Evolutionary conservation across 306 rosid species (phyloP), one percentile per base, ranked within the genome.

Genomic region (Phaseolus lunatus): DNA sequence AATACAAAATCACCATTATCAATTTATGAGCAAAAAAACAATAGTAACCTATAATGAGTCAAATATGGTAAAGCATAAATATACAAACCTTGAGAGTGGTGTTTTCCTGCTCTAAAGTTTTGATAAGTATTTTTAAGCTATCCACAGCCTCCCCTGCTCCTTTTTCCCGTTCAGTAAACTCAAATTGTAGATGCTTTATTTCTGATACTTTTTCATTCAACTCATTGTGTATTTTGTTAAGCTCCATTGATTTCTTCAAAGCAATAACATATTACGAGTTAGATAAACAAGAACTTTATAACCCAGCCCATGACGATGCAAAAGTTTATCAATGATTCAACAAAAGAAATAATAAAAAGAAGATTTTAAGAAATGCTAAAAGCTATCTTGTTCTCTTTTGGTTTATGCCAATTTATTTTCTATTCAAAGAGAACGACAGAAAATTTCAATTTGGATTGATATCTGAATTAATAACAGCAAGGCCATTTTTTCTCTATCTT

Each of bases 81-180:
- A 37, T 43, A 79, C 69, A 58, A 67, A 93, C 98, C 96, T 93
- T 91, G 10, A 90, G 96, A 47, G 81, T 83, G 23, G 73, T 63
- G 58, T 89, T 93, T 81, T 93, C 94, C 85, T 85, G 85, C 82
- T 90, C 91, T 74, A 93, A 81, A 63, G 83, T 83, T 75, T 88
- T 75, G 49, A 90, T 76, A 77, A 75, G 81, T 74, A 70, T 84
- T 83, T 87, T 90, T 80, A 89, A 84, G 74, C 78, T 79, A 47
- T 88, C 88, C 53, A 72, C 77, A 70, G 68, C 57, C 47, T 72
- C 84, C 53, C 70, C 76, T 35, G 76, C 80, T 44, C 76, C 88
- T 39, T 74, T 82, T 73, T 84, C 86, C 56, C 49, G 61, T 79
- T 83, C 79, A 69, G 67, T 83, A 83, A 89, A 79, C 82, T 90